Conservation (phyloP, 352 stramenopile species). For the Globisporangium recalcitrans region DNA sequence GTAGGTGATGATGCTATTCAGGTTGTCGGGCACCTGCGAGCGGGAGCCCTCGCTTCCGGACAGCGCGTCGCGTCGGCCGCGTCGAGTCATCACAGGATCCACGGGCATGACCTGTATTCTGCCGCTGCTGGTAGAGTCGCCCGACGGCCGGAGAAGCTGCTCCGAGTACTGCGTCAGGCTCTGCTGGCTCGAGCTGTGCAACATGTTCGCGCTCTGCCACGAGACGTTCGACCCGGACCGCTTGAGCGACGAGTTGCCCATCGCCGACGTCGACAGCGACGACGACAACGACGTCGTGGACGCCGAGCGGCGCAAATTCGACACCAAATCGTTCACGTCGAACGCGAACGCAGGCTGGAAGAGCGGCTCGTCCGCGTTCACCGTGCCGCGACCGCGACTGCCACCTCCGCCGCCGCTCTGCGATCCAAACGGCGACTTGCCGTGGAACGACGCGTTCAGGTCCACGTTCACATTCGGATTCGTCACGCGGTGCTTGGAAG, state of each 20-base stretch:
- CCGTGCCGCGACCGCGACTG: background rate
- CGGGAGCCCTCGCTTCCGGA: conserved; percentile 29
- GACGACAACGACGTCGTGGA: conserved; percentile 29
- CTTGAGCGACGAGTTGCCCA: conserved; percentile 17
- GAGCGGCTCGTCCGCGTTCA: conserved; percentile 16
- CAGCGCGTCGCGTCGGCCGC: conserved; percentile 36
- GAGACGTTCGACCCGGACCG: conserved; percentile 16
- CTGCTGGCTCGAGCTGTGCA: conserved; percentile 18
- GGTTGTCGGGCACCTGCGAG: conserved; percentile 13
- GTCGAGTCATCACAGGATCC: conserved; percentile 22
- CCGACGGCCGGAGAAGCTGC: conserved; percentile 2
- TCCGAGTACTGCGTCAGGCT: conserved; percentile 10
- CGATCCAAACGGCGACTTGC: background rate
- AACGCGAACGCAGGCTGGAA: conserved; percentile 53
- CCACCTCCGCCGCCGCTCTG: conserved; percentile 7
- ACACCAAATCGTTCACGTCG: conserved; percentile 51
- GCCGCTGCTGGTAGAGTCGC: conserved; percentile 3
- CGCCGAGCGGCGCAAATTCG: conserved; percentile 15
- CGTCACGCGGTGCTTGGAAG: conserved; percentile 35
- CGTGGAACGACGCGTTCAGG: conserved; percentile 38
- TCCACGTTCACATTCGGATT: conserved; percentile 24
- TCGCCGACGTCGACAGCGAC: conserved; percentile 16
- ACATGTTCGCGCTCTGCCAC: conserved; percentile 3
- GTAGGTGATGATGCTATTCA: conserved; percentile 54
- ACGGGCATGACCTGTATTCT: conserved; percentile 28